These are phyloP conservation scores for Scytalidium lignicola DNA, from an alignment of 2,329 filamentous ascomycete genomes.

Conservation along the genomic window DNA sequence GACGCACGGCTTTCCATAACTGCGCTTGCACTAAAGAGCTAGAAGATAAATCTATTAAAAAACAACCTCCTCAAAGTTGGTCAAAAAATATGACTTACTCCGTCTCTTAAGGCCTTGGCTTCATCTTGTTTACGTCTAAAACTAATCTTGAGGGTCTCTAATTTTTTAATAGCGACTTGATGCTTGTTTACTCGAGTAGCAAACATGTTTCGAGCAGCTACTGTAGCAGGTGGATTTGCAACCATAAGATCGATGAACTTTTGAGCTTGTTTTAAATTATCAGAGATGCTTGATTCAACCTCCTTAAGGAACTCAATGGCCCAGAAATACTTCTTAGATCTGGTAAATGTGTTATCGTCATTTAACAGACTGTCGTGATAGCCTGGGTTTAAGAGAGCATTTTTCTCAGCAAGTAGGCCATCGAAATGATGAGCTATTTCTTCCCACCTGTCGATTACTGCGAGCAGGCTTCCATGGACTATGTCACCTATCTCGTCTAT, in stretches of 20 bases:
- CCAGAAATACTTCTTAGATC: slow-evolving; percentile 7
- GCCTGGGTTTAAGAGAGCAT: too few species aligned
- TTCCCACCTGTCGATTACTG: not conserved
- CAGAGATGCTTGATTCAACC: not conserved
- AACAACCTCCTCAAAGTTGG: too few species aligned
- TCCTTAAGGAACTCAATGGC: slow-evolving; percentile 4
- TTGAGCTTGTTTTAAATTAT: not conserved
- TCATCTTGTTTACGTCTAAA: slow-evolving; percentile 6
- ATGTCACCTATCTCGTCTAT: slow-evolving; percentile 5
- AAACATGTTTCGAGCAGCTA: too few species aligned
- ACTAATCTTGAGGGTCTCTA: slow-evolving; percentile 1
- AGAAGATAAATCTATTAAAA: not conserved
- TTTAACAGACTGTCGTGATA: not conserved
- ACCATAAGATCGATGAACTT: too few species aligned
- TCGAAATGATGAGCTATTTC: too few species aligned
- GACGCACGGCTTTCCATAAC: slow-evolving; percentile 26
- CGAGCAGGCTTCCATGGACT: slow-evolving; percentile 2
- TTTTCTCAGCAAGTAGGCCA: too few species aligned
- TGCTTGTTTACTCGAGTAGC: slow-evolving; percentile 1
- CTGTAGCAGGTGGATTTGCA: too few species aligned
- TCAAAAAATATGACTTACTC: not conserved
- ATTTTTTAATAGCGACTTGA: not conserved
- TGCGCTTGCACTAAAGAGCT: slow-evolving; percentile 22
- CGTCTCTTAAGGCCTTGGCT: slow-evolving; percentile 2
- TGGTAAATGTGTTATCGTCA: slow-evolving; percentile 5